Base-by-base conservation (phyloP, 352 stramenopile genomes). In the Aphanomyces astaci region DNA sequence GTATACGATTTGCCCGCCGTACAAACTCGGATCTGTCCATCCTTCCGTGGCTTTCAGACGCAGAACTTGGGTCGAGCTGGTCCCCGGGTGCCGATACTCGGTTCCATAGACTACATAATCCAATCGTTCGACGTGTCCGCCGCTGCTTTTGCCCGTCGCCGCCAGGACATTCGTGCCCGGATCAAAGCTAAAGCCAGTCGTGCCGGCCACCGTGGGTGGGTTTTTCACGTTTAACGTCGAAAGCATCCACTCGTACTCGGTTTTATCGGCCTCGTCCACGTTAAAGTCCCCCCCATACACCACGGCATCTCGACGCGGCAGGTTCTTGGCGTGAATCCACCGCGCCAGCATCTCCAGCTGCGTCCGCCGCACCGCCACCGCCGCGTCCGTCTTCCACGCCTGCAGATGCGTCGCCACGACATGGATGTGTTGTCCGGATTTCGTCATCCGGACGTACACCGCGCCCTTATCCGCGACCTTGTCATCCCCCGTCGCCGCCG, bases 361-460 rank as follows among this genome's bases (percentile, higher is more conserved):
- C 36, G 74, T 63, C 27, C 71, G 73, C 19, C 82, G 74, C 0
- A 76, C 76, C 4, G 74, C 66, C 11, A 84, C 51, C 1, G 80
- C 80, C 46, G 74, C 67, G 2, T 75, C 69, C 1, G 76, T 84
- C 62, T 88, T 77, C 82, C 82, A 90, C 0, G 82, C 82, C 69
- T 90, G 82, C 22, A 90, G 48, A 13, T 90, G 82, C 19, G 82
- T 88, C 1, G 75, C 82, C 30, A 90, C 80, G 0, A 90, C 71
- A 51, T 90, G 82, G 7, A 88, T 76, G 0, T 48, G 72, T 56
- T 84, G 72, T 5, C 51, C 51, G 27, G 64, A 73, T 13, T 68
- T 54, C 1, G 72, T 71, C 17, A 81, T 57, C 69, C 82, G 73
- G 46, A 85, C 86, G 67, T 90, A 90, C 33, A 88, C 71, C 25